Evolutionary conservation across 192 early-diverging fungal genomes (phyloP), one percentile per base, ranked within the genome.

Genomic region (Entophlyctis helioformis): DNA sequence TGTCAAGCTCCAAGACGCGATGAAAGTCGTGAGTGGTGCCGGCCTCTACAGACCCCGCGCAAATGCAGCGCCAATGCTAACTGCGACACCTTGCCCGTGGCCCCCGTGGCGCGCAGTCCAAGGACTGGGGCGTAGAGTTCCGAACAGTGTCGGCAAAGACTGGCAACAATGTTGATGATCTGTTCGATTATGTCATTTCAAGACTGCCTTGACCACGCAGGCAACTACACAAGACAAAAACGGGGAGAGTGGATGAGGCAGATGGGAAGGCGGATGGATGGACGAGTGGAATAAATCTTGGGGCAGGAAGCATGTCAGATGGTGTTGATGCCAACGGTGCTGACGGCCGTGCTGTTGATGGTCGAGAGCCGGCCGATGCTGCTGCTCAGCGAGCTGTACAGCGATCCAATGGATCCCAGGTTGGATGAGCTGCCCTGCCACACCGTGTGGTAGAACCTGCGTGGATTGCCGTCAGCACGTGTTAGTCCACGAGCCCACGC

Each of bases 111-210:
- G 10, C 19, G 8, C 16, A 68, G 60, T 61, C 74, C 13, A 60
- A 69, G 50, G 74, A 67, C 24, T 76, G 71, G 74, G 50, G 51
- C 25, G 51, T 69, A 7, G 70, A 67, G 39, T 74, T 68, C 43
- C 43, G 57, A 18, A 40, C 71, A 13, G 70, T 71, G 16, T 71
- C 67, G 2, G 36, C 67, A 26, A 76, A 76, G 40, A 57, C 65
- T 22, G 74, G 74, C 5, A 61, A 56, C 24, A 67, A 67, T 41
- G 62, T 74, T n/a, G 37, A 42, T 13, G 74, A 76, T 38, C 46
- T 76, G 24, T 76, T 73, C 46, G 67, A 74, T 11, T 40, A n/a
- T n/a, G n/a, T n/a, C n/a, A n/a, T n/a, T n/a, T n/a, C n/a, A n/a
- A n/a, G n/a, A n/a, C n/a, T n/a, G n/a, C n/a, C n/a, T n/a, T n/a